phyloP scores from a whole-genome alignment of 1,139 yeast species.

The Taphrina flavorubra region DNA sequence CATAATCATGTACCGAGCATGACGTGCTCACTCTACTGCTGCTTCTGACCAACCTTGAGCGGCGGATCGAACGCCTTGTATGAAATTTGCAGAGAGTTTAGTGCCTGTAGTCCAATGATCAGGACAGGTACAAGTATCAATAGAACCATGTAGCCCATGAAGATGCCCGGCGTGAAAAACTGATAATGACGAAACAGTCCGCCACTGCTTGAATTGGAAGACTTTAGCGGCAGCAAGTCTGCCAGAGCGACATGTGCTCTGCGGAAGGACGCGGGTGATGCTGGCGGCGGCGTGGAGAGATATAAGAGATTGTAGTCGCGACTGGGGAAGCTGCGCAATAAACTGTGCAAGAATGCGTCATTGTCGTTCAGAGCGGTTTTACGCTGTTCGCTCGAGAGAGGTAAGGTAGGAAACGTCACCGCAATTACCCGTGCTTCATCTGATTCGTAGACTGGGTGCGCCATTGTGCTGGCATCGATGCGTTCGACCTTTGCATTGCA shows the following conservation, averaged over 20 bases:
- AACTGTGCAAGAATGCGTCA: constrained; percentile 36
- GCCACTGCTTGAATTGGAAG: constrained; percentile 14
- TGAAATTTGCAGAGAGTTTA: constrained; percentile 66
- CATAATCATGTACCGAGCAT: constrained; percentile 3
- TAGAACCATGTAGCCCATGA: constrained; percentile 68
- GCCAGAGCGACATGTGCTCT: constrained; percentile 29
- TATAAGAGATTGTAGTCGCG: constrained; percentile 32
- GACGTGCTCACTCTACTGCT: constrained; percentile 10
- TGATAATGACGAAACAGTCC: constrained; percentile 57
- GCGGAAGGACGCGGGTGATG: constrained; percentile 30
- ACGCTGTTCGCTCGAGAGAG: constrained; percentile 19
- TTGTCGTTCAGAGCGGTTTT: constrained; percentile 21
- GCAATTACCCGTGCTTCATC: constrained; percentile 18
- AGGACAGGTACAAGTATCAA: constrained; percentile 61
- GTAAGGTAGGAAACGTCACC: constrained; percentile 28
- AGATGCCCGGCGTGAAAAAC: constrained; percentile 68
- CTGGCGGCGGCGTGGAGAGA: constrained; percentile 37
- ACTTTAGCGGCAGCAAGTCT: neutral
- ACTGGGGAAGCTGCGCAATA: constrained; percentile 17
- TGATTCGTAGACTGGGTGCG: constrained; percentile 31
- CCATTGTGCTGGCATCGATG: constrained; percentile 24
- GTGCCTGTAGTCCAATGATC: constrained; percentile 65
- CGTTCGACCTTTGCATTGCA: constrained; percentile 30
- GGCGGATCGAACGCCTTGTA: constrained; percentile 72
- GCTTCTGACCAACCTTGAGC: constrained; percentile 40